Base-by-base conservation (phyloP, 176 grass and related monocot genomes). In the Pontederia paniculata region DNA sequence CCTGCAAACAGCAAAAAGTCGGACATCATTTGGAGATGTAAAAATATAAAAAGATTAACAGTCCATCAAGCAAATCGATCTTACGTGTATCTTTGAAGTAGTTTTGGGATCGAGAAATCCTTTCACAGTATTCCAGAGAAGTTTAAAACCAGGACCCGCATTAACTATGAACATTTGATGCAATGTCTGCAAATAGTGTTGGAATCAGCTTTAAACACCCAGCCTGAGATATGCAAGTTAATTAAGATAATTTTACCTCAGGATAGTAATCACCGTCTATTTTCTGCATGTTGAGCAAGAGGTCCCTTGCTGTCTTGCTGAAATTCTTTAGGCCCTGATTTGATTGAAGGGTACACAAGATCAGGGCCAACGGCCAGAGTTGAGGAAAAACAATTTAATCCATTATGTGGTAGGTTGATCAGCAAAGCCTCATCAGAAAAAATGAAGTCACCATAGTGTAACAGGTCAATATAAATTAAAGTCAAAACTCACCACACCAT, bases 141-240 rank as follows among this genome's bases (percentile, higher is more conserved):
- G 59, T 78, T 98, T 98, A 73, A 98, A 98, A 21, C 86, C 87
- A 73, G 45, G 69, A 16, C 94, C 87, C 9, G 94, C 94, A 54
- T 98, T 98, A 50, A 98, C 80, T 4, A 98, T 85, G 59, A 98
- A 98, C 94, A 98, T 98, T 82, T 98, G 94, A 60, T 98, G 86
- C 31, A 98, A 65, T 9, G 94, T 98, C 94, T 98, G 81, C 28
- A 44, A 21, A 70, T 10, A 60, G 42, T 42, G 15, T 48, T 45
- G 22, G 17, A 63, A 23, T 20, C 42, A 47, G 45, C 43, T 13
- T 48, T 10, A 21, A 16, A 46, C 37, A 48, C 8, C 13, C 10
- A 63, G 44, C 21, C 8, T 21, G 21, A 37, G 8, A 43, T 10
- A 45, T 21, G 17, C 45, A 12, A 22, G 1, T 8, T 8, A 9